Evolutionary conservation across 2,329 filamentous ascomycete genomes (phyloP), one percentile per base, ranked within the genome.

Genomic region (Pseudopyrenochaeta lycopersici): DNA sequence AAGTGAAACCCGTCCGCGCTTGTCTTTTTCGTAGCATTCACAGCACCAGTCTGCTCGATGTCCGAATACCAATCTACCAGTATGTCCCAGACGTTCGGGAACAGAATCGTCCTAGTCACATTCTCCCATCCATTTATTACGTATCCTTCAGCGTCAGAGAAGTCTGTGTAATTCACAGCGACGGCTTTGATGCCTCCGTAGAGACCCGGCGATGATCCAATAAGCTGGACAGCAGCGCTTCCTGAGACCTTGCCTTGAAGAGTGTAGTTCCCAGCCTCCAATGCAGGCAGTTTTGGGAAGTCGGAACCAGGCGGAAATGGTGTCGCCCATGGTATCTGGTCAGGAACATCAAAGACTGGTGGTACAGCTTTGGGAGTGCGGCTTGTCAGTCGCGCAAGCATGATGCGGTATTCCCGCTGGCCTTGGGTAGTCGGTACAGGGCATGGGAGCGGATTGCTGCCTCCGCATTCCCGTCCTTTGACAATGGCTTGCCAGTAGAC

Each of bases 401-500:
- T 80, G 2, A 80, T 44, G 7, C 79, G 76, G 18, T 76, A 68
- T 4, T 67, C 69, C 6, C 77, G 69, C 2, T 73, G 76, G 2
- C 76, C 77, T 0, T 68, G 71, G 4, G 71, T 76, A 0, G 73
- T 79, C 0, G 78, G 81, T 0, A 62, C 54, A 4, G 72, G 73
- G 48, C 80, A 82, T 2, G 68, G 67, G 0, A 81, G 69, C 0
- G 79, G 76, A 36, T 82, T 82, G 0, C 15, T 21, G 0, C 79
- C 80, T 0, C 79, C 79, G 52, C 80, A 83, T 1, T 72, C 74
- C 0, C 79, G 80, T 0, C 72, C 52, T 1, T 73, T 56, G 1
- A 74, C 72, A 6, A 78, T 61, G 2, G 64, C 66, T 56, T 83
- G 77, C 63, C 66, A 80, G 55, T 78, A 83, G 0, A 74, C 76